Conservation (phyloP, 164 flowering plant genomes). For the Brasenia schreberi region DNA sequence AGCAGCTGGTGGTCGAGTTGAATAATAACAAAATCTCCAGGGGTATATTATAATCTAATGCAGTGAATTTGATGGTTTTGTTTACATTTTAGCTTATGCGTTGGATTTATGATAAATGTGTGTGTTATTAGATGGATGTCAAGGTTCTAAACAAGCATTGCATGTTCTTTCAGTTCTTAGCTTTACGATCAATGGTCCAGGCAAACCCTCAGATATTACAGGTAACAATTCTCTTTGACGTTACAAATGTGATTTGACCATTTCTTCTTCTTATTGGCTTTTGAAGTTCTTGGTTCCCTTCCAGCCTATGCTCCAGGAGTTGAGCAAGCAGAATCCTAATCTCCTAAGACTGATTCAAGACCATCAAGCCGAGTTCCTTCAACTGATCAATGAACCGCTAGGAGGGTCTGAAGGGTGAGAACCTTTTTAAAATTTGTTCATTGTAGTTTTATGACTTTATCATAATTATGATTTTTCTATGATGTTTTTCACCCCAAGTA, state of each 20-base stretch:
- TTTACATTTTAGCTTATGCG: no score
- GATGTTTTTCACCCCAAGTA: no score
- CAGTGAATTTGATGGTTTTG: no score
- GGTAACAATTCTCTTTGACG: slow-evolving; percentile 25
- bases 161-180: slow-evolving; percentile 51
- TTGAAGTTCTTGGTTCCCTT: slow-evolving; percentile 6
- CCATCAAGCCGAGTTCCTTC: slow-evolving; percentile 93
- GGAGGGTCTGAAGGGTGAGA: slow-evolving; percentile 89
- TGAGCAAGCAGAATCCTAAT: slow-evolving; percentile 94
- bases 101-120: no score
- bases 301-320: slow-evolving; percentile 61
- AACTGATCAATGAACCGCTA: slow-evolving; percentile 73
- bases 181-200: slow-evolving; percentile 88
- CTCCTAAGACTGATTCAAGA: slow-evolving; percentile 86
- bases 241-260: not conserved
- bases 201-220: slow-evolving; percentile 93
- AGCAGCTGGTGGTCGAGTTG: no score
- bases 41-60: no score
- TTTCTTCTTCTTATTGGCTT: not conserved
- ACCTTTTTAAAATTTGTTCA: not conserved
- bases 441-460: no score
- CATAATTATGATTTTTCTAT: no score
- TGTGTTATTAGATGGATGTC: not conserved
- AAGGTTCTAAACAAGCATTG: not conserved
- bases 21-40: no score